phyloP scores from a whole-genome alignment of 23 red algal genomes.

The Gracilaria domingensis region DNA sequence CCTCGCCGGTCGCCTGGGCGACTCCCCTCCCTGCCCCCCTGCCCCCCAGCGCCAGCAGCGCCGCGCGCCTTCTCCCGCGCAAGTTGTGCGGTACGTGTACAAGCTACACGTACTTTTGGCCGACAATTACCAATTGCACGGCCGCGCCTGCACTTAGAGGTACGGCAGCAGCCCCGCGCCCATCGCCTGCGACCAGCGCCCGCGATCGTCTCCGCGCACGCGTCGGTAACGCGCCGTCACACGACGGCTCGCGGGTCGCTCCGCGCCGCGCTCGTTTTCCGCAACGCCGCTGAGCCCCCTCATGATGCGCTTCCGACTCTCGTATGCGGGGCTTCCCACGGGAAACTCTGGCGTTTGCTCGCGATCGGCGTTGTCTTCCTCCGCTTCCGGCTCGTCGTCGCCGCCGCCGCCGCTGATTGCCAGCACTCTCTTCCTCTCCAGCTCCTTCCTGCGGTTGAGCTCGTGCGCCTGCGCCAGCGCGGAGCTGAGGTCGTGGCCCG shows the following conservation, averaged over 20 bases:
- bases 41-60: too few relatives aligned
- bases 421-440: not conserved
- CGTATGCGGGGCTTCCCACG: constrained; percentile 33
- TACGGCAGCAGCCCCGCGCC: constrained; percentile 11
- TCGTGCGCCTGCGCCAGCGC: not conserved
- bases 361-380: constrained; percentile 27
- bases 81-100: too few relatives aligned
- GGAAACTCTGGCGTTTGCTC: constrained; percentile 12
- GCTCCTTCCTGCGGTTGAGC: constrained; percentile 5
- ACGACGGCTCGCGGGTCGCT: not conserved
- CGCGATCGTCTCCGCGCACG: not conserved
- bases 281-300: not conserved
- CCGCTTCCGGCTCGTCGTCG: not conserved
- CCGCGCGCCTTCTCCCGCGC: too few relatives aligned
- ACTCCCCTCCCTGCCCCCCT: too few relatives aligned
- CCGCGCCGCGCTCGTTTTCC: not conserved
- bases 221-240: not conserved
- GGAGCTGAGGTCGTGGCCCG: not conserved
- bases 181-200: constrained; percentile 5
- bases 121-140: not conserved
- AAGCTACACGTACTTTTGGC: too few relatives aligned
- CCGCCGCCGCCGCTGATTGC: not conserved
- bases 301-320: constrained; percentile 26
- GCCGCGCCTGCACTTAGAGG: not conserved
- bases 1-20: not conserved